These are phyloP conservation scores for Pseudocercospora pini-densiflorae DNA, from an alignment of 2,329 filamentous ascomycete species.

Conservation along the genomic window DNA sequence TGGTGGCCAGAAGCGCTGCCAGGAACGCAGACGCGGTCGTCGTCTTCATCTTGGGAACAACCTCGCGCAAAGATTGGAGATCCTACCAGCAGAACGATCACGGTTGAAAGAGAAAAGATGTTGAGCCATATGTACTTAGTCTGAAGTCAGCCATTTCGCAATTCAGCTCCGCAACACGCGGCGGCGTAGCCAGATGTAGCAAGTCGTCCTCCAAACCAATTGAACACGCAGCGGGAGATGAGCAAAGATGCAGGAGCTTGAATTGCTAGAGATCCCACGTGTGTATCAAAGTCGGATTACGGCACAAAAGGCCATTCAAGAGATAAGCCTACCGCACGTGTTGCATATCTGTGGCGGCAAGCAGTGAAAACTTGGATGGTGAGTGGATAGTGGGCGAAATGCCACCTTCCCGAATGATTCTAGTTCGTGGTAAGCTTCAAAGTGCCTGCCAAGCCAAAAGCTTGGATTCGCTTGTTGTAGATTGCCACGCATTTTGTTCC, in stretches of 20 bases:
- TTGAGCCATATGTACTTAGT: not conserved
- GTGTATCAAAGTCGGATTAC: not conserved
- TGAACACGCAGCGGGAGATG: not conserved
- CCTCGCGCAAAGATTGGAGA: not conserved
- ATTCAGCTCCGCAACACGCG: not conserved
- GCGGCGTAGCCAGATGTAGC: not conserved
- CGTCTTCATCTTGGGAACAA: constrained; percentile 16
- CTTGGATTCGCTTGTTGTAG: not conserved
- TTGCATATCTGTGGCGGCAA: not conserved
- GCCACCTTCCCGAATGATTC: not conserved
- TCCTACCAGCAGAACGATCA: not conserved
- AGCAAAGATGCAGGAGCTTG: not conserved
- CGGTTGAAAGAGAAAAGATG: not conserved
- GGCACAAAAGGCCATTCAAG: not conserved
- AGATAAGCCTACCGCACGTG: not conserved
- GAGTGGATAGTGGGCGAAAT: not conserved
- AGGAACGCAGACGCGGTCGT: constrained; percentile 14
- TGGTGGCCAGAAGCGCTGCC: constrained; percentile 14
- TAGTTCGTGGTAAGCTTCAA: not conserved
- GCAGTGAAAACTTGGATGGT: not conserved
- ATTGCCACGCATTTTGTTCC: not conserved
- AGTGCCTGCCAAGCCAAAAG: not conserved
- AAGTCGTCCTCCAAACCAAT: not conserved
- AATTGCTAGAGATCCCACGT: not conserved
- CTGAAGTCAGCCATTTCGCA: not conserved